Evolutionary conservation across 306 rosid species (phyloP).

Genomic region (Quercus ilex): DNA sequence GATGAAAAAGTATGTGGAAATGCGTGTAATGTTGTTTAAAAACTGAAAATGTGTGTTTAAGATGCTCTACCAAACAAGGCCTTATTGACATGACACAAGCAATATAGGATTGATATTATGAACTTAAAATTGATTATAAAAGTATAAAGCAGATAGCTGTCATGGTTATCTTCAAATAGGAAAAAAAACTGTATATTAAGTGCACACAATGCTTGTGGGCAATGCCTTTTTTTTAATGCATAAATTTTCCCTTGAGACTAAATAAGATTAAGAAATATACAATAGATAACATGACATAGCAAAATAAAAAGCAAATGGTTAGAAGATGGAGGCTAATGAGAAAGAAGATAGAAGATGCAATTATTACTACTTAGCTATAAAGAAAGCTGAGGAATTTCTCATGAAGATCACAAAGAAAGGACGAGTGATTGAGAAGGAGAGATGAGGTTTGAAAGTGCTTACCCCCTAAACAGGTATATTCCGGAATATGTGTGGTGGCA

Average conservation of each 20-base stretch:
- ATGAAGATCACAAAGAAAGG: not conserved
- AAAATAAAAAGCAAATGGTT: not conserved
- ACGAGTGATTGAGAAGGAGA: not conserved
- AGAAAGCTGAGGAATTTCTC: not conserved
- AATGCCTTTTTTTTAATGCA: not conserved
- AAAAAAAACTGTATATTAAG: not conserved
- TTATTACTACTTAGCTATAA: not conserved
- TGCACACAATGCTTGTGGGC: not conserved
- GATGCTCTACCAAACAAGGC: no score
- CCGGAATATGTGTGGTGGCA: not conserved
- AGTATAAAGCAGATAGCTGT: not conserved
- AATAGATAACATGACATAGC: not conserved
- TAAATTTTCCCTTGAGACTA: not conserved
- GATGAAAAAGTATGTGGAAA: no score
- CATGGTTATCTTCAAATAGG: not conserved
- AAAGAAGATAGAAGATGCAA: slow-evolving; percentile 1
- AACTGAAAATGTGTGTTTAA: no score
- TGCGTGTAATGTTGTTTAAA: no score
- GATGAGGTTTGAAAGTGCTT: not conserved
- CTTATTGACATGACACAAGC: not conserved
- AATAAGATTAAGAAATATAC: not conserved
- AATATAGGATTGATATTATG: no score
- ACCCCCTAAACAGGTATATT: not conserved
- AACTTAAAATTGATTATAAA: not conserved
- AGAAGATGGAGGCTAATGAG: not conserved